These are phyloP conservation scores for Chrysoporthe austroafricana DNA, from an alignment of 2,329 filamentous ascomycete species.

Conservation along the genomic window DNA sequence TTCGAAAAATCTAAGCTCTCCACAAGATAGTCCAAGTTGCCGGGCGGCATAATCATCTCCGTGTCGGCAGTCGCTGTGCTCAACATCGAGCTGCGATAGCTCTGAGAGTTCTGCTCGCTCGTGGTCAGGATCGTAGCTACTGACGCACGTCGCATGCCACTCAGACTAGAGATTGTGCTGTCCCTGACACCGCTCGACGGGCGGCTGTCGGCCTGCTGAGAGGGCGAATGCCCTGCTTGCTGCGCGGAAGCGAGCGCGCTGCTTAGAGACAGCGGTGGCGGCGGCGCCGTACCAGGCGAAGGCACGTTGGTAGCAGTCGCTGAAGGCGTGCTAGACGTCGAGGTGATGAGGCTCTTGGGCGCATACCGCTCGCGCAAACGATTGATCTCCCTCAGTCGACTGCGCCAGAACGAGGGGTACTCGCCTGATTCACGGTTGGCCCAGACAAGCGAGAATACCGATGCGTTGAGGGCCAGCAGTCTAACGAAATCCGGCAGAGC, in stretches of 20 bases:
- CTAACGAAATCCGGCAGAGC: constrained; percentile 86
- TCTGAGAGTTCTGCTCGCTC: constrained; percentile 55
- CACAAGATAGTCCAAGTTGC: constrained; percentile 44
- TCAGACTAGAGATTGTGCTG: constrained; percentile 60
- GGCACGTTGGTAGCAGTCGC: constrained; percentile 38
- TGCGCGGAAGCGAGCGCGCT: constrained; percentile 30
- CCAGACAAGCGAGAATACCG: constrained; percentile 94
- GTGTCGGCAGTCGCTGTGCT: constrained; percentile 58
- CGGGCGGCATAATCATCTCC: constrained; percentile 47
- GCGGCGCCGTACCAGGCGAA: constrained; percentile 12
- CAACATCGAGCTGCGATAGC: constrained; percentile 63
- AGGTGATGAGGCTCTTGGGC: constrained; percentile 42
- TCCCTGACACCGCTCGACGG: constrained; percentile 54
- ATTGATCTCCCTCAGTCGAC: constrained; percentile 82
- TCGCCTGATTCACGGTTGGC: constrained; percentile 75
- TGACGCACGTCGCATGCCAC: constrained; percentile 59
- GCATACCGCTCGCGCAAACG: constrained; percentile 73
- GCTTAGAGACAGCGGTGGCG: constrained; percentile 25
- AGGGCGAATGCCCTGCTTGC: constrained; percentile 31
- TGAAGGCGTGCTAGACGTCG: constrained; percentile 37
- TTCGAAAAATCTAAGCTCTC: constrained; percentile 56
- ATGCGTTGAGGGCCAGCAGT: constrained; percentile 88
- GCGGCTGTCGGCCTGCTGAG: constrained; percentile 41
- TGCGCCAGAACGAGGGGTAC: constrained; percentile 87
- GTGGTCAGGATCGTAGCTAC: constrained; percentile 67